Conservation (phyloP, 2,329 filamentous ascomycete species). For the Neonectria sp. region DNA sequence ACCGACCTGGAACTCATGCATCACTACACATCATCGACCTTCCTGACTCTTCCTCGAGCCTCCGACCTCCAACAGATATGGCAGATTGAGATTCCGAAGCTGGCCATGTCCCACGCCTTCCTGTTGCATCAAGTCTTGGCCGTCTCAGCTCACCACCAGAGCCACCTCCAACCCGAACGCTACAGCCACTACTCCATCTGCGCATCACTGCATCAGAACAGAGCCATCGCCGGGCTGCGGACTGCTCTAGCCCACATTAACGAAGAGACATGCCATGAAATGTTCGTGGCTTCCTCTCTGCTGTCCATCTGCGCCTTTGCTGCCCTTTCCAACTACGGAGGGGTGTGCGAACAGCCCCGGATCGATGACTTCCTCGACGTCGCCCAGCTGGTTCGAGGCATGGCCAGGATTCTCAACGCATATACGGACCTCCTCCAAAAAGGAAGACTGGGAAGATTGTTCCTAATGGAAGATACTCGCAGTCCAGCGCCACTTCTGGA, state of each 20-base stretch:
- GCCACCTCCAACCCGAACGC: conserved; percentile 44
- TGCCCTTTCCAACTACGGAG: conserved; percentile 39
- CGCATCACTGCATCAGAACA: conserved; percentile 53
- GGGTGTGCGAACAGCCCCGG: conserved; percentile 34
- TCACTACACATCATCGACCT: conserved; percentile 52
- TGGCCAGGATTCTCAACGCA: conserved; percentile 49
- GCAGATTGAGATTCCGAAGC: conserved; percentile 48
- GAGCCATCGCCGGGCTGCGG: conserved; percentile 50
- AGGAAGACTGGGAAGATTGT: conserved; percentile 22
- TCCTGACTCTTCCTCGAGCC: conserved; percentile 50
- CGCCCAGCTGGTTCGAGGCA: conserved; percentile 50
- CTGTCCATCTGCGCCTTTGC: conserved; percentile 52
- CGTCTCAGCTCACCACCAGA: conserved; percentile 50
- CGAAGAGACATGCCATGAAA: conserved; percentile 50
- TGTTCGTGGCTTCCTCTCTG: conserved; percentile 52
- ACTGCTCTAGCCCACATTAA: conserved; percentile 44
- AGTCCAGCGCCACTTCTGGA: conserved; percentile 21
- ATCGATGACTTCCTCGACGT: conserved; percentile 53
- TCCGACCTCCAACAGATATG: conserved; percentile 47
- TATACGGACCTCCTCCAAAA: conserved; percentile 34
- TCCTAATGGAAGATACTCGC: background rate
- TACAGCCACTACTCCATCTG: conserved; percentile 43
- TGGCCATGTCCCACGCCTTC: conserved; percentile 48
- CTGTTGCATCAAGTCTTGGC: conserved; percentile 53
- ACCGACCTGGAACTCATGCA: conserved; percentile 56